Conservation (phyloP, 805 yeast genomes). For the Starmerella bombicola region DNA sequence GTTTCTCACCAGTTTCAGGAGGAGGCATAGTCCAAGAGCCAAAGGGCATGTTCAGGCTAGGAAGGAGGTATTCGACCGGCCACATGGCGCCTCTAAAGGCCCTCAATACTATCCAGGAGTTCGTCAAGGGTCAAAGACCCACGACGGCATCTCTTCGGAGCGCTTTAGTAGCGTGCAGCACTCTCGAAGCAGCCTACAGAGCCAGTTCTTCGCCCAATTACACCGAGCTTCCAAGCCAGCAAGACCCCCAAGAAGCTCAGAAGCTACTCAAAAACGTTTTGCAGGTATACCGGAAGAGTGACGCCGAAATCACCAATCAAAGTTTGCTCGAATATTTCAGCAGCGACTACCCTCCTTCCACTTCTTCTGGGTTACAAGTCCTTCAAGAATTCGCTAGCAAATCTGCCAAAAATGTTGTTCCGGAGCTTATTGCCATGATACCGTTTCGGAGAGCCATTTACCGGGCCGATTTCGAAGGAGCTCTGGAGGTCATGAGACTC, state of each 20-base stretch:
- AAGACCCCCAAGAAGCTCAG: conserved; percentile 19
- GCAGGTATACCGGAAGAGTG: conserved; percentile 7
- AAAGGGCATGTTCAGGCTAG: too few species aligned
- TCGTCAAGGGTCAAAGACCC: conserved; percentile 1
- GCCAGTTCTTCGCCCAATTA: conserved; percentile 20
- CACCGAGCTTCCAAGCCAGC: conserved; percentile 16
- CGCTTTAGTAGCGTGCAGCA: conserved; percentile 24
- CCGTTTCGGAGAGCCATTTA: conserved; percentile 51
- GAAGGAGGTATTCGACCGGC: too few species aligned
- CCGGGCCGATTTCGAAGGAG: conserved; percentile 45
- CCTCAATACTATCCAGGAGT: conserved; percentile 2
- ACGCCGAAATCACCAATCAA: conserved; percentile 12
- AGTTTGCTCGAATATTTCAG: conserved; percentile 22
- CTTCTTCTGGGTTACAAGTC: conserved; percentile 17
- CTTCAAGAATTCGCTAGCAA: conserved; percentile 18
- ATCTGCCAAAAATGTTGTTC: conserved; percentile 12
- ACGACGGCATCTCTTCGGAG: conserved; percentile 7
- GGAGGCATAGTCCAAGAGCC: too few species aligned
- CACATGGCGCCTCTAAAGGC: conserved; percentile 6
- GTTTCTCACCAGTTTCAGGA: too few species aligned
- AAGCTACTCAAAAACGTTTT: conserved; percentile 18
- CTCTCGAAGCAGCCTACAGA: conserved; percentile 18
- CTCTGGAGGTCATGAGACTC: conserved; percentile 45
- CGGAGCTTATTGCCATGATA: conserved; percentile 36
- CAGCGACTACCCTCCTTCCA: conserved; percentile 21